These are phyloP conservation scores for Orbilia brochopaga DNA, from an alignment of 2,329 filamentous ascomycete species.

Conservation along the genomic window DNA sequence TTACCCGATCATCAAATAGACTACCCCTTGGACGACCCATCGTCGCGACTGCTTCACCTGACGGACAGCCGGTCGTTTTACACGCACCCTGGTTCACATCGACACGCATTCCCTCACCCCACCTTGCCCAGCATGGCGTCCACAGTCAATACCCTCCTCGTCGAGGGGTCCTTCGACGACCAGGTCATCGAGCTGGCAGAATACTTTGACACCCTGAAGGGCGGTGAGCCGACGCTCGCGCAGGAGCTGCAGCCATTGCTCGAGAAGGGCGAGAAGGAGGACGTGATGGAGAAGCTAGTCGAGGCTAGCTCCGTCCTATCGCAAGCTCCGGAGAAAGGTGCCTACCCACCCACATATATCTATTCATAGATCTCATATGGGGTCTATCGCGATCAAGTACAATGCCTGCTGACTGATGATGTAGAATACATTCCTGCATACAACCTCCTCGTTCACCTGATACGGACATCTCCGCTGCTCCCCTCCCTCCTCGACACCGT, in stretches of 20 bases:
- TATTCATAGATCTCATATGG: conserved; percentile 34
- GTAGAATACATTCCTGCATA: conserved; percentile 91
- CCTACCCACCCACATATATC: conserved; percentile 11
- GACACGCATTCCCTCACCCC: conserved; percentile 8
- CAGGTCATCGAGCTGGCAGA: conserved; percentile 81
- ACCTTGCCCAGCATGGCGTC: conserved; percentile 55
- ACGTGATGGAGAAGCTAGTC: conserved; percentile 87
- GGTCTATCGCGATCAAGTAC: conserved; percentile 17
- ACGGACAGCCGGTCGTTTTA: background rate
- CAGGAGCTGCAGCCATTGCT: conserved; percentile 74
- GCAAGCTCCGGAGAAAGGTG: conserved; percentile 83
- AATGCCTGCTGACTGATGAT: conserved; percentile 55
- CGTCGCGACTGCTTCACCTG: background rate
- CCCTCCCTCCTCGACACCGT: conserved; percentile 85
- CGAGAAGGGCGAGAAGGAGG: conserved; percentile 75
- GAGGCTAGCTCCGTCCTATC: conserved; percentile 78
- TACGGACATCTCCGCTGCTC: conserved; percentile 81
- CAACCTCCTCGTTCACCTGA: conserved; percentile 93
- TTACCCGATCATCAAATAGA: too few species aligned
- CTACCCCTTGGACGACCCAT: background rate
- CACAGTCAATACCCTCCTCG: conserved; percentile 62
- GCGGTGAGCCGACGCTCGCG: conserved; percentile 64
- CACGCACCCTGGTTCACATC: background rate
- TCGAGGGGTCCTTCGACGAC: conserved; percentile 89
- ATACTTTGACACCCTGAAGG: conserved; percentile 82